Evolutionary conservation across 352 stramenopile genomes (phyloP).

Genomic region (Globisporangium paddicum): DNA sequence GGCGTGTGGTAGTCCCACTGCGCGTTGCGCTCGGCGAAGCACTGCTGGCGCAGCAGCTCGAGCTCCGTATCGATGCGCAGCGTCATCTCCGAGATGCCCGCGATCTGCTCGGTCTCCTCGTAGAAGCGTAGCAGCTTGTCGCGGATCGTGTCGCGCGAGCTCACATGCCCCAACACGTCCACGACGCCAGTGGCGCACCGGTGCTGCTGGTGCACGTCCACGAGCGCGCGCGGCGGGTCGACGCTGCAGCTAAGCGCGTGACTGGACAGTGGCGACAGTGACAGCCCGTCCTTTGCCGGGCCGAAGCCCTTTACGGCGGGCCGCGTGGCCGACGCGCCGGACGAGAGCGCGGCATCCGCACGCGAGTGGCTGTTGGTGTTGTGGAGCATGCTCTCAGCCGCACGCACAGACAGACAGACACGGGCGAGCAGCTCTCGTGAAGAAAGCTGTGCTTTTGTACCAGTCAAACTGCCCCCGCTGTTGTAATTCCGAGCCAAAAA

Average conservation of each 20-base stretch:
- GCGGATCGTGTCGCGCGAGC: conserved; percentile 31
- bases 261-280: conserved; percentile 26
- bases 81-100: conserved; percentile 43
- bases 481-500: neutral
- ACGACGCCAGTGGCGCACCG: conserved; percentile 7
- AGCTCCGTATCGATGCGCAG: conserved; percentile 75
- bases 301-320: too few relatives aligned
- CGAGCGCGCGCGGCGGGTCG: neutral
- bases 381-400: neutral
- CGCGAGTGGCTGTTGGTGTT: conserved; percentile 11
- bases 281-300: conserved; percentile 25
- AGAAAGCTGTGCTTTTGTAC: neutral
- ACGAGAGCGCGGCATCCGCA: neutral
- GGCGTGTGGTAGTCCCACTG: conserved; percentile 51
- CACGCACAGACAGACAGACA: neutral
- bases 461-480: neutral
- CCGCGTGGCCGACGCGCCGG: neutral
- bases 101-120: conserved; percentile 26
- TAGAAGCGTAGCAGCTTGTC: conserved; percentile 38
- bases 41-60: conserved; percentile 62
- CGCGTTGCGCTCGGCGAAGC: conserved; percentile 73
- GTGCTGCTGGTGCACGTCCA: neutral
- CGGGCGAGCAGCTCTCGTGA: neutral
- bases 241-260: conserved; percentile 13
- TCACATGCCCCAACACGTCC: conserved; percentile 23